Conservation (phyloP, 768 basidiomycete genomes). For the Suillus tomentosus region DNA sequence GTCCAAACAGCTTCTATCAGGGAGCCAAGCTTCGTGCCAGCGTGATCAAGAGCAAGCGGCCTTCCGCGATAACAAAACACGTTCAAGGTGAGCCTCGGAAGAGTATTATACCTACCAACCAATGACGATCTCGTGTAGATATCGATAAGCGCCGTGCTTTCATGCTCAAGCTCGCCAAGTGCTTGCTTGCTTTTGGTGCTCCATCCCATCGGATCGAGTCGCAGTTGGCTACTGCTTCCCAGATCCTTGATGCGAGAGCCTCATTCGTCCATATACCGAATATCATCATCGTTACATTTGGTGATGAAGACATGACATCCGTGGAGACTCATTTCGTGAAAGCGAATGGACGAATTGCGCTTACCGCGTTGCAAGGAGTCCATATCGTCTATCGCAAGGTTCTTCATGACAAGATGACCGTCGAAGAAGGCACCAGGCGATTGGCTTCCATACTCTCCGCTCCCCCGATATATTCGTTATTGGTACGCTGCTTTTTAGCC, state of each 20-base stretch:
- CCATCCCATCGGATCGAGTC: constrained; percentile 93
- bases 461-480: constrained; percentile 68
- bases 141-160: constrained; percentile 62
- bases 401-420: constrained; percentile 77
- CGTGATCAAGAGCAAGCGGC: constrained; percentile 35
- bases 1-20: constrained; percentile 30
- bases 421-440: constrained; percentile 67
- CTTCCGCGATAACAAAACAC: constrained; percentile 43
- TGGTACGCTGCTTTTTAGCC: constrained; percentile 69
- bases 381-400: constrained; percentile 87
- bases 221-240: constrained; percentile 78
- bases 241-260: constrained; percentile 75
- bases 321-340: constrained; percentile 87
- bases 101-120: neutral
- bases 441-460: constrained; percentile 65
- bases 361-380: constrained; percentile 80
- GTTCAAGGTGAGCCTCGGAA: constrained; percentile 43
- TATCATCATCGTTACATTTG: constrained; percentile 80
- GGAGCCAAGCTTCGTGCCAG: constrained; percentile 32
- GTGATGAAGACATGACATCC: constrained; percentile 69
- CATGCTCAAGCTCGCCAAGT: constrained; percentile 83
- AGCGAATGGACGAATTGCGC: constrained; percentile 74
- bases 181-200: constrained; percentile 90
- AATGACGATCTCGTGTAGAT: constrained; percentile 34
- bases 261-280: constrained; percentile 85